phyloP scores from a whole-genome alignment of 768 basidiomycete species.

The Lactarius vividus region DNA sequence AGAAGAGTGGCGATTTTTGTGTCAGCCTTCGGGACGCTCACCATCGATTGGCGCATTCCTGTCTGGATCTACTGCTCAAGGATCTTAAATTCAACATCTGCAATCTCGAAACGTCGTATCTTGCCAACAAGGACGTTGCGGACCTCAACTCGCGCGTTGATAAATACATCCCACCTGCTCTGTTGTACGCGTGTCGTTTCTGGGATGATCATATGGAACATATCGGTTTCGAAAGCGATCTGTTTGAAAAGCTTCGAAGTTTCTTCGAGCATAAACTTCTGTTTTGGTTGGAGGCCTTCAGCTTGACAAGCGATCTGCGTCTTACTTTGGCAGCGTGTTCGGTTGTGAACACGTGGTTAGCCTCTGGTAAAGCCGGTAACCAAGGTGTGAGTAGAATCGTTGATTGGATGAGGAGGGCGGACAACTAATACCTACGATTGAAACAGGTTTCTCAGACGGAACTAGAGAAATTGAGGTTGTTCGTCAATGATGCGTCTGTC shows the following conservation, averaged over 20 bases:
- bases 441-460: neutral
- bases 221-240: neutral
- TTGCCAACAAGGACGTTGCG: neutral
- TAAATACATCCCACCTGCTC: neutral
- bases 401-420: neutral
- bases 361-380: neutral
- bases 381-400: neutral
- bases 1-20: neutral
- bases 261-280: neutral
- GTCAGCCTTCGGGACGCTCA: neutral
- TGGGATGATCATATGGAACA: constrained; percentile 3
- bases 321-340: neutral
- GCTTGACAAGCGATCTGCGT: neutral
- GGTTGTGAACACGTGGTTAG: neutral
- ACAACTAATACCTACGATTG: neutral
- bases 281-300: constrained; percentile 10
- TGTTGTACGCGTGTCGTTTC: neutral
- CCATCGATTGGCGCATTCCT: neutral
- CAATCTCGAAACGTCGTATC: neutral
- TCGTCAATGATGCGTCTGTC: neutral
- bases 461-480: neutral
- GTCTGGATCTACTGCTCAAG: neutral
- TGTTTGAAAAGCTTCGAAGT: neutral
- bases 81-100: constrained; percentile 1
- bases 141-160: neutral